Evolutionary conservation across 495 filamentous ascomycete genomes (phyloP), one percentile per base, ranked within the genome.

Genomic region (Xylaria cubensis): DNA sequence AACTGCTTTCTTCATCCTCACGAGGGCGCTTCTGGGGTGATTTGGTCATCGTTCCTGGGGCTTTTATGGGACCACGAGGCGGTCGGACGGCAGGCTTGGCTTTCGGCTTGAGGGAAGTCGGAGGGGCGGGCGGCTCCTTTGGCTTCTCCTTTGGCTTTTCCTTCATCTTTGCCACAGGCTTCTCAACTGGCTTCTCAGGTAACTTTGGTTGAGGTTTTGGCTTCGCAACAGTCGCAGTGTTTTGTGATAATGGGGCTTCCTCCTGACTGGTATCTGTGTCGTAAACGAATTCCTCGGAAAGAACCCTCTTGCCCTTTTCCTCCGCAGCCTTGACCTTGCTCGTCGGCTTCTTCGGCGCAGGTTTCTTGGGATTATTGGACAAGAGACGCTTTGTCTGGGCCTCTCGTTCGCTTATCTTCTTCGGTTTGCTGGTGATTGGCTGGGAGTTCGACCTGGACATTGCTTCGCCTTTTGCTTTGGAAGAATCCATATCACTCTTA

Each of bases 191-290:
- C 72, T 70, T 82, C 70, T 84, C 85, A 62, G 82, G 73, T 48
- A 84, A 81, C 9, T 80, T 75, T 19, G 75, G 75, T 53, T 73
- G 68, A 39, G 72, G 70, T 46, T 76, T 80, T 24, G 79, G 59
- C 29, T 67, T 70, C 34, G 71, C 26, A n/a, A 29, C 53, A 19
- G 64, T 74, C 5, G 79, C 71, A 46, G 81, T 77, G 8, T 80
- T 82, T 17, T 76, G 74, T 34, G 84, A 80, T 10, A 82, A 72
- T 0, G 82, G 74, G 17, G 73, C 67, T 58, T 84, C 79, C 69
- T 86, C 81, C 72, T 90, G 88, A 15, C 93, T 91, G 21, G 93
- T 92, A 74, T 93, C 91, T 0, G 93, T 95, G 72, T 93, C 90
- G 58, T 90, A 83, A 19, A 97, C 88, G 71, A 91, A 91, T 81